These are phyloP conservation scores for Oryza brachyantha DNA, from an alignment of 176 grass and related monocot genomes.

Conservation along the genomic window DNA sequence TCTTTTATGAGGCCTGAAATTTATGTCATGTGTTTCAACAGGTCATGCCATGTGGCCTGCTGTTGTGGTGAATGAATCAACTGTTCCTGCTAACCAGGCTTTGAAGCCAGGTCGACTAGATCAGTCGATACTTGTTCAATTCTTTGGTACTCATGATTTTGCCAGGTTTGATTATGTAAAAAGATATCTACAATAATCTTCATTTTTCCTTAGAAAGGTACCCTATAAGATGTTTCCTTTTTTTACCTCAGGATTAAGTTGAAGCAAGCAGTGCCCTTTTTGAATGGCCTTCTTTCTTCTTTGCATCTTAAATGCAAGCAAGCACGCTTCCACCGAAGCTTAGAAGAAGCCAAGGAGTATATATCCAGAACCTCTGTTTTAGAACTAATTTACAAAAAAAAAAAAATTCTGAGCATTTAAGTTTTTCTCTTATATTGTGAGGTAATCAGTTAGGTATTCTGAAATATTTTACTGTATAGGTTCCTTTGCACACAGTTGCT, in stretches of 20 bases:
- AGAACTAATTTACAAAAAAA: not conserved
- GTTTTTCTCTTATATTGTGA: constrained; percentile 23
- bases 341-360: constrained; percentile 98
- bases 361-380: constrained; percentile 20
- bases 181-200: constrained; percentile 17
- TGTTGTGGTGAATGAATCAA: constrained; percentile 82
- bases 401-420: not conserved
- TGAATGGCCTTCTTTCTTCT: constrained; percentile 86
- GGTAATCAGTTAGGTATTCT: constrained; percentile 8
- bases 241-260: constrained; percentile 77
- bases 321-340: constrained; percentile 69
- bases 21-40: constrained; percentile 47
- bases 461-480: constrained; percentile 43
- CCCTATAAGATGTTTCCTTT: constrained; percentile 25
- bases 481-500: constrained; percentile 81
- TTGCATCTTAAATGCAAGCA: constrained; percentile 99
- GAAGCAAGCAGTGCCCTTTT: constrained; percentile 80
- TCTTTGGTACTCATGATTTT: constrained; percentile 99
- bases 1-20: constrained; percentile 6
- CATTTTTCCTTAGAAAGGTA: constrained; percentile 17
- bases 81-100: constrained; percentile 49
- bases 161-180: constrained; percentile 70
- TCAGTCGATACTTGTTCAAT: constrained; percentile 84
- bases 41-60: constrained; percentile 99
- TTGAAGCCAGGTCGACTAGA: constrained; percentile 65